Evolutionary conservation across 345 rosid species (phyloP).

Genomic region (Laguncularia racemosa): DNA sequence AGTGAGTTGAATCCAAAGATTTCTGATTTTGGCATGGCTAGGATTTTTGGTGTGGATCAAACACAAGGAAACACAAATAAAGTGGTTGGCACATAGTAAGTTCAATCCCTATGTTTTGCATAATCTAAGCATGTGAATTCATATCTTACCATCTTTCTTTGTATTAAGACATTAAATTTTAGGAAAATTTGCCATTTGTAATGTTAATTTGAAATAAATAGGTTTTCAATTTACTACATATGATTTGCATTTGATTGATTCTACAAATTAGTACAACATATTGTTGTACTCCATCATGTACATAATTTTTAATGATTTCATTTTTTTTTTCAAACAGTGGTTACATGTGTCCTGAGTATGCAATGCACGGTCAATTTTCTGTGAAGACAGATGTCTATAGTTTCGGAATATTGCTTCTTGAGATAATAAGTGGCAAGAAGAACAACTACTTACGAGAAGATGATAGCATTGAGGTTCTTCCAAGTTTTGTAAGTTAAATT

Average conservation of each 20-base stretch:
- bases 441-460: constrained; percentile 14
- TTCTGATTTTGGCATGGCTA: constrained; percentile 24
- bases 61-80: constrained; percentile 11
- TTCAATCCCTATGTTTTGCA: background rate
- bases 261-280: background rate
- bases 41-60: constrained; percentile 10
- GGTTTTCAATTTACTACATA: background rate
- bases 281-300: too few species aligned
- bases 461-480: background rate
- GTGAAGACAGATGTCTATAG: constrained; percentile 29
- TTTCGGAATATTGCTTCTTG: constrained; percentile 17
- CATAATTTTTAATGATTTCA: too few species aligned
- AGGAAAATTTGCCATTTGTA: too few species aligned
- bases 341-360: constrained; percentile 39
- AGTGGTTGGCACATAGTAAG: constrained; percentile 23
- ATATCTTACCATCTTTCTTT: background rate
- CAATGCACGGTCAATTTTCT: constrained; percentile 25
- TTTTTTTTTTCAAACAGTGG: too few species aligned
- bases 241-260: background rate
- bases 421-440: constrained; percentile 31
- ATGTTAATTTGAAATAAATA: too few species aligned
- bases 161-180: too few species aligned
- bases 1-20: constrained; percentile 20
- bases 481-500: constrained; percentile 6
- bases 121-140: too few species aligned